Evolutionary conservation across 805 yeast species (phyloP), one percentile per base, ranked within the genome.

Genomic region (Wickerhamiella bombiphila): DNA sequence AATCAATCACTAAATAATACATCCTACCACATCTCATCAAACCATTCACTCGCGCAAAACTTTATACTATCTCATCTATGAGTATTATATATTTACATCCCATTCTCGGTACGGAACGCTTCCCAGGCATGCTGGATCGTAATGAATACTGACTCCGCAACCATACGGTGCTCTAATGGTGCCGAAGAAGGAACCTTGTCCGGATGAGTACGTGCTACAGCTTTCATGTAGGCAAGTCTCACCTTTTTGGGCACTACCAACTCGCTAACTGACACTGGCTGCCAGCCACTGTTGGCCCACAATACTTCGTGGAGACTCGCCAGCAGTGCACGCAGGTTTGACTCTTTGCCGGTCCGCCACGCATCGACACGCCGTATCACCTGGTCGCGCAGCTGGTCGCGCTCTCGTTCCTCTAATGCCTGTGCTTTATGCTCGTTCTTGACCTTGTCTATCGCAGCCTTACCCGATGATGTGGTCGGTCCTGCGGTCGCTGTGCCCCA

Each of bases 111-210:
- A 50, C 77, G 80, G 56, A 83, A 85, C 16, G 56, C 59, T 47
- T 82, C 96, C 97, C 99, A 91, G 2, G 96, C 85, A 47, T 74
- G 70, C 56, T 85, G 88, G 43, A 91, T 62, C 0, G 75, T 66
- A 29, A 85, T 79, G 53, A 91, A 91, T 0, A 88, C 88, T 18
- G 74, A 74, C 49, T 86, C 88, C 13, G 96, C 91, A 33, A 88
- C 66, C 76, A 88, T 70, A 53, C 78, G 76, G 40, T 72, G 71
- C 50, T 83, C 93, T 4, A 74, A 62, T 5, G 75, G 61, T 2
- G 77, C 71, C 17, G 59, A 57, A n/a, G 59, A 53, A 5, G 73
- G 63, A 18, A 86, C 61, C 56, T 91, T 91, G 57, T 91, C 99
- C 0, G 91, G 91, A 51, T 79, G 91, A 4, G 81, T 77, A 39